These are phyloP conservation scores for Backusella westeae DNA, from an alignment of 192 early-diverging fungal genomes.

Conservation along the genomic window DNA sequence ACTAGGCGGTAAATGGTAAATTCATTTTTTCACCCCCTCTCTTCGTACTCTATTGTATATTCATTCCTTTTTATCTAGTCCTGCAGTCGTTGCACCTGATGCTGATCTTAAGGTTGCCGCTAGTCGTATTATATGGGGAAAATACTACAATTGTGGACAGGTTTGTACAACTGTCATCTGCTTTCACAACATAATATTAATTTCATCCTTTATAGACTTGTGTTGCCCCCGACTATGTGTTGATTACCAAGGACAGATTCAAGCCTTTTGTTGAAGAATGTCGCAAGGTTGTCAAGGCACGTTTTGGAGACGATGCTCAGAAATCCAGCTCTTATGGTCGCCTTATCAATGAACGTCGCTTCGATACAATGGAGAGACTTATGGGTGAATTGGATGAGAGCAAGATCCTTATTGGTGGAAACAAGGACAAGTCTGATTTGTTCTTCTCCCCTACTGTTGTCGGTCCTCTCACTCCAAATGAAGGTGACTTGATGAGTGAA, in stretches of 20 bases:
- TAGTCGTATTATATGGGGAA: constrained; percentile 76
- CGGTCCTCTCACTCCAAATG: constrained; percentile 35
- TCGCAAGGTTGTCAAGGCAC: constrained; percentile 35
- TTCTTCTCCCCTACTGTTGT: constrained; percentile 63
- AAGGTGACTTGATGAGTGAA: constrained; percentile 47
- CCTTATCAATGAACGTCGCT: constrained; percentile 73
- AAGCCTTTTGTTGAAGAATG: constrained; percentile 59
- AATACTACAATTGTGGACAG: constrained; percentile 82
- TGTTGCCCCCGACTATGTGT: constrained; percentile 83
- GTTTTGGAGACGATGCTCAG: constrained; percentile 51
- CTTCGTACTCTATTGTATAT: neutral
- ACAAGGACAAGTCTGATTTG: constrained; percentile 33
- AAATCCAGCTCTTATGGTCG: constrained; percentile 58
- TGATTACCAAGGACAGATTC: constrained; percentile 61
- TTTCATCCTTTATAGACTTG: constrained; percentile 58
- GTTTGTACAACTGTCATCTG: constrained; percentile 15
- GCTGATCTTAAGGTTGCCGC: constrained; percentile 59
- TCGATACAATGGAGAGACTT: constrained; percentile 58
- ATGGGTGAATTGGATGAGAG: constrained; percentile 33
- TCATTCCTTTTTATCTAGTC: constrained; percentile 16
- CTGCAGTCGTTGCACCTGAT: constrained; percentile 59
- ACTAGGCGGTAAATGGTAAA: constrained; percentile 78
- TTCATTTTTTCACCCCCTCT: neutral
- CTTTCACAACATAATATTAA: neutral
- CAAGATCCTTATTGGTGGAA: constrained; percentile 50